Evolutionary conservation across 768 basidiomycete species (phyloP).

Genomic region (Royoungia palumana): DNA sequence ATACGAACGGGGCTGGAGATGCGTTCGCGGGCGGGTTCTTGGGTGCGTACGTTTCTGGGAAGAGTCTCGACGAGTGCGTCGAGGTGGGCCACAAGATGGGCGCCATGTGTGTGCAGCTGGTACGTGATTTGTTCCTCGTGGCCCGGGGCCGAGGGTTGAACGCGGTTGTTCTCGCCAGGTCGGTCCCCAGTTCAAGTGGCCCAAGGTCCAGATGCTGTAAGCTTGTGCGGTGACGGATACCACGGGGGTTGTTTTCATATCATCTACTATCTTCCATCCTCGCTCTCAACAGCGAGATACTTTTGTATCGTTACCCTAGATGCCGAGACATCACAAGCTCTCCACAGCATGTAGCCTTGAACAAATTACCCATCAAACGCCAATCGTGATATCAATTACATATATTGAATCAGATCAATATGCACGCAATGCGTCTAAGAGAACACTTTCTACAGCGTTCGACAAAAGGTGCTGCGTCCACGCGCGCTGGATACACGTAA

Average conservation of each 20-base stretch:
- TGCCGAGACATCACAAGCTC: conserved; percentile 25
- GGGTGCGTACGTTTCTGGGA: conserved; percentile 79
- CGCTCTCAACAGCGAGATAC: conserved; percentile 40
- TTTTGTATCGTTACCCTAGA: conserved; percentile 25
- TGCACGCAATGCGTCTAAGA: conserved; percentile 8
- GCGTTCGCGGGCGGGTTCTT: conserved; percentile 97
- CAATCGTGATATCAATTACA: conserved; percentile 24
- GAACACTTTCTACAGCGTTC: conserved; percentile 11
- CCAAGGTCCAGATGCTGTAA: conserved; percentile 49
- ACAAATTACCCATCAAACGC: background rate
- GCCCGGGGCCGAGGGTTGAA: background rate
- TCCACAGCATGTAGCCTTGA: conserved; percentile 36
- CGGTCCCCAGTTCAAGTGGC: conserved; percentile 56
- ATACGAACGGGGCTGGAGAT: conserved; percentile 98
- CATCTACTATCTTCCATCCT: conserved; percentile 10
- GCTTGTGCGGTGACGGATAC: background rate
- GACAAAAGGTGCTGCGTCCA: conserved; percentile 11
- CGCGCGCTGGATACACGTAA: conserved; percentile 21
- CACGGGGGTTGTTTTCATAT: background rate
- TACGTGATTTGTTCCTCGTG: conserved; percentile 30
- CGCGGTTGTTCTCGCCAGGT: conserved; percentile 32
- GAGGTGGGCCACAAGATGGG: conserved; percentile 86
- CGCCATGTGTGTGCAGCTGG: conserved; percentile 80
- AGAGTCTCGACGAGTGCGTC: conserved; percentile 70
- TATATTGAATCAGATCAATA: conserved; percentile 1